Percentiles rank a stretch among this genome's conserved stretches.
Conservation (phyloP, 202 grass and related monocot genomes). For the Panicum virgatum region DNA sequence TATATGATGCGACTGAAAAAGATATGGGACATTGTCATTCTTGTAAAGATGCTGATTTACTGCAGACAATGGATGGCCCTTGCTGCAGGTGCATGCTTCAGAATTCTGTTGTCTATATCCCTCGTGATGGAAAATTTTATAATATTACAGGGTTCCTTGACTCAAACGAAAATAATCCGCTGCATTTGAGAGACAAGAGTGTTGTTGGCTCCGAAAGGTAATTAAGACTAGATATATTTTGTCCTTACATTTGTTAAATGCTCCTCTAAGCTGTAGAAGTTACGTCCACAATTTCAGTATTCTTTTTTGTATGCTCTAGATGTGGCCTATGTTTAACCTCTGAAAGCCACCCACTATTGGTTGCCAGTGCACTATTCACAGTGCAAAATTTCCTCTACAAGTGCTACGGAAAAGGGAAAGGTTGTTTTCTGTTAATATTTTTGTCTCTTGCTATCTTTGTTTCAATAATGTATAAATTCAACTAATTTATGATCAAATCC, state of each 20-base stretch:
- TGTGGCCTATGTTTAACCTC: constrained; percentile 42
- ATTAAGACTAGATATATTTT: constrained; percentile 46
- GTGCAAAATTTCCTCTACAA: constrained; percentile 53
- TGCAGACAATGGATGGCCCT: constrained; percentile 64
- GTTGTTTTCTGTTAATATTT: constrained; percentile 40
- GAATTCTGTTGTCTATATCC: constrained; percentile 61
- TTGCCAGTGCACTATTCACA: constrained; percentile 40
- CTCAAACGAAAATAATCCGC: constrained; percentile 43
- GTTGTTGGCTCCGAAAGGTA: constrained; percentile 50
- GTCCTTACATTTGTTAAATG: not conserved
- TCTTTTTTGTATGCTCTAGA: constrained; percentile 35
- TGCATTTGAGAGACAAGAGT: constrained; percentile 42
- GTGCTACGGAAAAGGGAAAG: constrained; percentile 42
- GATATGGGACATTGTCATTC: constrained; percentile 41
- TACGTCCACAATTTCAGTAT: not conserved
- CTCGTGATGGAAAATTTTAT: constrained; percentile 47
- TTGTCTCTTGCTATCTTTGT: constrained; percentile 23
- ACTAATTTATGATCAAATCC: not conserved
- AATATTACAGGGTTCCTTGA: constrained; percentile 51
- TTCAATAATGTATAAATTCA: not conserved
- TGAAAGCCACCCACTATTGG: constrained; percentile 49
- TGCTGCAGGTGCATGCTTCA: constrained; percentile 52
- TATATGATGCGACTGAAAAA: constrained; percentile 32
- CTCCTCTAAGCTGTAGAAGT: not conserved
- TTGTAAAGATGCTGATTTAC: constrained; percentile 37